These are phyloP conservation scores for Paxillus ammoniavirescens DNA, from an alignment of 768 basidiomycete genomes.

Conservation along the genomic window DNA sequence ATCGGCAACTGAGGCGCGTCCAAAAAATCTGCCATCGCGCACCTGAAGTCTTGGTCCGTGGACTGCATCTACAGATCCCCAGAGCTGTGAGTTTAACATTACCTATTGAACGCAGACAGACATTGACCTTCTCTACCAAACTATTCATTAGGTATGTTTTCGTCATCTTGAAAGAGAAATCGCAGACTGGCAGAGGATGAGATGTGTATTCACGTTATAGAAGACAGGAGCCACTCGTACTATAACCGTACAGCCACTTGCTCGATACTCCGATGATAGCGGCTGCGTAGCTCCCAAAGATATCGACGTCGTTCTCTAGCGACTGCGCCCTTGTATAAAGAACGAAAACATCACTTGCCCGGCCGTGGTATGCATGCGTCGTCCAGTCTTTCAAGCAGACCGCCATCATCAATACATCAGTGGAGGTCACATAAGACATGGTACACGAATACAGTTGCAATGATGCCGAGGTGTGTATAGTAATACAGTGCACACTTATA, in stretches of 20 bases:
- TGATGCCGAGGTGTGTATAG: not conserved
- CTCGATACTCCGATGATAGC: no score
- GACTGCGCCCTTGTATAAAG: no score
- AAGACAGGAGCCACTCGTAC: conserved; percentile 25
- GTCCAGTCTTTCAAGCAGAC: no score
- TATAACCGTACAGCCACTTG: not conserved
- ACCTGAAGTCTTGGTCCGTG: conserved; percentile 90
- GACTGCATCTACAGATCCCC: conserved; percentile 70
- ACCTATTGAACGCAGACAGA: not conserved
- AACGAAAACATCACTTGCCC: no score
- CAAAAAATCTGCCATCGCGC: conserved; percentile 18
- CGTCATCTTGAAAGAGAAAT: conserved; percentile 54
- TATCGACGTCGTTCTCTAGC: no score
- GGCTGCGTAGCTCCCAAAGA: no score
- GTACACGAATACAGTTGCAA: not conserved
- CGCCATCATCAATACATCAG: no score
- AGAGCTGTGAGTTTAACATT: conserved; percentile 1
- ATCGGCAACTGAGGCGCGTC: conserved; percentile 16
- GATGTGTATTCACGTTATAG: not conserved
- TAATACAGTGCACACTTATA: conserved; percentile 2
- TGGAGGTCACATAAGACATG: no score
- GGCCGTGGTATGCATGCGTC: no score
- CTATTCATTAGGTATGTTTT: conserved; percentile 84
- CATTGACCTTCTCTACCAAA: conserved; percentile 72
- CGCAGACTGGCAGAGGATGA: not conserved